These are phyloP conservation scores for Eutrema salsugineum DNA, from an alignment of 441 rosid genomes.

Conservation along the genomic window DNA sequence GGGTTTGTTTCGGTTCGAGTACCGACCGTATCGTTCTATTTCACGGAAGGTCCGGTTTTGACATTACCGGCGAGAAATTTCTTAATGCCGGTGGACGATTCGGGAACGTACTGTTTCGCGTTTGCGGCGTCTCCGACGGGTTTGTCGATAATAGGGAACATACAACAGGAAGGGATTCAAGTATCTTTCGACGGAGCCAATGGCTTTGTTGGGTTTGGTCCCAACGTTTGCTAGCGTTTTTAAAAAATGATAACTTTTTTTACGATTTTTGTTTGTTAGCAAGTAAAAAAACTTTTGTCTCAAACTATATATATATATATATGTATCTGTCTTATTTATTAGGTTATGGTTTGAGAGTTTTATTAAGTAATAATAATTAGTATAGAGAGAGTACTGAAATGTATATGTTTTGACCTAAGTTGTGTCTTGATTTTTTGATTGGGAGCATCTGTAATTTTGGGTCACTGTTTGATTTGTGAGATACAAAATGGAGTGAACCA, in stretches of 20 bases:
- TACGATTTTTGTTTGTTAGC: slow-evolving; percentile 24
- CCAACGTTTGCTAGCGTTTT: slow-evolving; percentile 59
- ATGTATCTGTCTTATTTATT: slow-evolving; percentile 11
- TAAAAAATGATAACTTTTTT: background rate
- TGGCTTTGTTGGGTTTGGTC: slow-evolving; percentile 96
- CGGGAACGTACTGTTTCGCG: slow-evolving; percentile 88
- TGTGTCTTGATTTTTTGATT: slow-evolving; percentile 9
- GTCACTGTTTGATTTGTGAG: slow-evolving; percentile 16
- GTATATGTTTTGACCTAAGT: slow-evolving; percentile 30
- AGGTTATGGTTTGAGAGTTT: slow-evolving; percentile 3
- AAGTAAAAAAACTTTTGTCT: slow-evolving; percentile 14
- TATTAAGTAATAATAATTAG: slow-evolving; percentile 11
- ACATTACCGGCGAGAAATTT: slow-evolving; percentile 89
- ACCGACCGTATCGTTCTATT: slow-evolving; percentile 87
- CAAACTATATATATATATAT: background rate
- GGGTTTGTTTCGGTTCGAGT: slow-evolving; percentile 82
- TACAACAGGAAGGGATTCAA: slow-evolving; percentile 95
- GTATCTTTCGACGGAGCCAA: slow-evolving; percentile 88
- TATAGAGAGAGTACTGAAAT: slow-evolving; percentile 16
- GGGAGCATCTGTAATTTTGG: background rate
- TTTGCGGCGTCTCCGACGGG: slow-evolving; percentile 71
- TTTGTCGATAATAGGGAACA: slow-evolving; percentile 91
- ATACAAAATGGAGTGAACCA: background rate
- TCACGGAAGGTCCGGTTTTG: slow-evolving; percentile 73
- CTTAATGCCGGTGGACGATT: slow-evolving; percentile 79